Evolutionary conservation across 176 grass and related monocot species (phyloP).

Genomic region (Bonia amplexicaulis): DNA sequence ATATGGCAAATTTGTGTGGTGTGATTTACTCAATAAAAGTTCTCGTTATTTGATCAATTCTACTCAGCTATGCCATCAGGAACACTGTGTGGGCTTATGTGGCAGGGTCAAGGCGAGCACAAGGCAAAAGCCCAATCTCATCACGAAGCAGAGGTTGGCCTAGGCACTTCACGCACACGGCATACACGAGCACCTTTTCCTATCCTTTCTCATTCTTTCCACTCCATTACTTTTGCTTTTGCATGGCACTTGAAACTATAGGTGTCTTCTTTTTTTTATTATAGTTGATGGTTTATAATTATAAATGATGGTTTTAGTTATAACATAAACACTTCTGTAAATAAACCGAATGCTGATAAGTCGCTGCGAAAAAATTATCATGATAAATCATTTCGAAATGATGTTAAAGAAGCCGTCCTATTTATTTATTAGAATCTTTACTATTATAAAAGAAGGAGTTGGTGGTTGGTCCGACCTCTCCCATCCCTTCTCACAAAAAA

Average conservation of each 20-base stretch:
- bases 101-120: neutral
- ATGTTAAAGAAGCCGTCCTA: no score
- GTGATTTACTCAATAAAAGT: neutral
- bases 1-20: neutral
- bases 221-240: neutral
- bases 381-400: no score
- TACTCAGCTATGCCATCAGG: neutral
- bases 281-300: no score
- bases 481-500: no score
- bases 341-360: no score
- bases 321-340: no score
- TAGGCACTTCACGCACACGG: neutral
- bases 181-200: constrained; percentile 7
- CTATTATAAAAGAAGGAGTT: no score
- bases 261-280: no score
- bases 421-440: no score
- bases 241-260: neutral
- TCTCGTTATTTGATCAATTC: neutral
- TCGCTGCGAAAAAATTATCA: no score
- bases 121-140: neutral
- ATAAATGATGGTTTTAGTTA: no score
- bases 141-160: neutral
- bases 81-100: neutral
- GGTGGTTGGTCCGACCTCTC: no score
- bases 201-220: neutral